Evolutionary conservation across 148 eudicot species (phyloP).

Genomic region (Rhododendron ovatum): DNA sequence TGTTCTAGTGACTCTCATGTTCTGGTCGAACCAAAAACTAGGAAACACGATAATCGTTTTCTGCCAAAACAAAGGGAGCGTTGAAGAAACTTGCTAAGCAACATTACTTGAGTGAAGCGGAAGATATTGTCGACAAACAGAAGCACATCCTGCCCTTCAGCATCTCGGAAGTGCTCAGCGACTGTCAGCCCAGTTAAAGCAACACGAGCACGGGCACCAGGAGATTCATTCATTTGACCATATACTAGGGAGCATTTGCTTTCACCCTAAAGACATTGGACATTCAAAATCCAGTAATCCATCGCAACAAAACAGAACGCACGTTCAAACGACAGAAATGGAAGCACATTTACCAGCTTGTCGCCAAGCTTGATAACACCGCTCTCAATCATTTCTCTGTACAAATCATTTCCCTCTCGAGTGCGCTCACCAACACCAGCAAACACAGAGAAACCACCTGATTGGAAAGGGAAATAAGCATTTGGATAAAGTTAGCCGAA

Average conservation of each 20-base stretch:
- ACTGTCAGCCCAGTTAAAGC: slow-evolving; percentile 71
- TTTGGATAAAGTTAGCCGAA: background rate
- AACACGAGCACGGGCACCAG: slow-evolving; percentile 79
- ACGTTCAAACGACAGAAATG: background rate
- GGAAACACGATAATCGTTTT: background rate
- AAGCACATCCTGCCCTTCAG: slow-evolving; percentile 71
- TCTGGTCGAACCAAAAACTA: background rate
- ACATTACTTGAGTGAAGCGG: slow-evolving; percentile 61
- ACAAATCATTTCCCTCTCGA: slow-evolving; percentile 80
- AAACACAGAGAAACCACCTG: slow-evolving; percentile 89
- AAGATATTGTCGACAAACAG: slow-evolving; percentile 70
- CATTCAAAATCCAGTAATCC: background rate
- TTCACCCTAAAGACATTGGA: slow-evolving; percentile 29
- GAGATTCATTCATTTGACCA: slow-evolving; percentile 77
- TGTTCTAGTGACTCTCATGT: background rate
- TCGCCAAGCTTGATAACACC: slow-evolving; percentile 88
- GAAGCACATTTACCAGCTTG: slow-evolving; percentile 35
- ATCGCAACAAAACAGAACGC: background rate
- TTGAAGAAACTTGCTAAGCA: background rate
- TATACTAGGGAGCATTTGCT: slow-evolving; percentile 73
- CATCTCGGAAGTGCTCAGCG: slow-evolving; percentile 72
- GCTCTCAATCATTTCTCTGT: slow-evolving; percentile 78
- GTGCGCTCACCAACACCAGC: slow-evolving; percentile 86
- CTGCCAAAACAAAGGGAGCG: background rate
- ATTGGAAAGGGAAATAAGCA: slow-evolving; percentile 1